A percentile compares a stretch with the other conserved stretches of the same genome.
phyloP scores from a whole-genome alignment of 768 basidiomycete species.

The Tulasnella sp. region DNA sequence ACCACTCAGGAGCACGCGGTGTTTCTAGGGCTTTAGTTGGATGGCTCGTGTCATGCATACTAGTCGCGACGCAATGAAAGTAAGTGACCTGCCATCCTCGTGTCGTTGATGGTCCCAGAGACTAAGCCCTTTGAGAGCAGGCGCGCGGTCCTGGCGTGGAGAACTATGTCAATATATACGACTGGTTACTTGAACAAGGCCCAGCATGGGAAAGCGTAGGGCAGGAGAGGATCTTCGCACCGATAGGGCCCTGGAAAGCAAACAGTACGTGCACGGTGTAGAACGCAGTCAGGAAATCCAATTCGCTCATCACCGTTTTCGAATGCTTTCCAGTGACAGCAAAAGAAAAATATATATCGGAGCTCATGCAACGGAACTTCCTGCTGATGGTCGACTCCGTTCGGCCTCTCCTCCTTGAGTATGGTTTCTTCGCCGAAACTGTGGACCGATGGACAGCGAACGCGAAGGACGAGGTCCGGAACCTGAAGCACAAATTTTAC shows the following conservation, averaged over 20 bases:
- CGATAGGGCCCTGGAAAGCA: conserved; percentile 13
- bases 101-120: background rate
- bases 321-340: background rate
- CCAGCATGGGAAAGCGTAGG: background rate
- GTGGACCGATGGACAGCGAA: background rate
- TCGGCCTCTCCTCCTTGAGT: background rate
- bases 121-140: background rate
- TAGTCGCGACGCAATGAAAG: background rate
- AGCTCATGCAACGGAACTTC: conserved; percentile 1
- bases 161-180: background rate
- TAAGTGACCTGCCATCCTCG: background rate
- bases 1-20: background rate
- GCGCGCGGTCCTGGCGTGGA: background rate
- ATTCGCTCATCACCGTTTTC: background rate
- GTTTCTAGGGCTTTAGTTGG: background rate
- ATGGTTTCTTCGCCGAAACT: conserved; percentile 13
- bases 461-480: background rate
- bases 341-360: background rate
- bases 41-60: background rate
- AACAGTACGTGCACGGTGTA: background rate
- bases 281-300: background rate
- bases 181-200: conserved; percentile 1
- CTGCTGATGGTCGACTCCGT: background rate
- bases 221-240: background rate
- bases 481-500: background rate